Evolutionary conservation across 202 grass and related monocot genomes (phyloP), one percentile per base, ranked within the genome.

Genomic region (Zoysia matrella): DNA sequence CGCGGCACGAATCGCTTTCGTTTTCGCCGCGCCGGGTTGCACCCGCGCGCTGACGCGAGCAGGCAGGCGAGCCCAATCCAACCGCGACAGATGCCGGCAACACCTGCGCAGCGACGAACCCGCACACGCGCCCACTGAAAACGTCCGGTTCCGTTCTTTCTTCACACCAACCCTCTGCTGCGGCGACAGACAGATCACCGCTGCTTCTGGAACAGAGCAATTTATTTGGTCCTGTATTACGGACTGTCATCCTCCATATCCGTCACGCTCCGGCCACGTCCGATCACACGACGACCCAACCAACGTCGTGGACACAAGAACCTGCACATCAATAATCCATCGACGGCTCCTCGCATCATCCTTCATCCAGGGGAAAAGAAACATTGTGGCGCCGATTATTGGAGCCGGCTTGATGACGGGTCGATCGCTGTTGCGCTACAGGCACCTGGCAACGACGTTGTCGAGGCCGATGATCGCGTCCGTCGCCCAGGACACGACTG

Each of bases 341-440:
- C 54, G 54, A 57, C 16, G 54, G 4, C 54, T 57, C 52, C 52
- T 11, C 50, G 45, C 45, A 4, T 5, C 45, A 3, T 47, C 45
- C 45, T 47, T 3, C 56, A 60, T 60, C 56, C 15, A 1, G 14
- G 5, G 5, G 3, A 55, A 55, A 3, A 11, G 39, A 62, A 36
- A 11, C 4, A 11, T 6, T 58, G 4, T 1, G 55, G 16, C 16
- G 60, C 60, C 60, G 60, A 63, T 63, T 63, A 63, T 63, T 63
- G 60, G 58, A 60, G 16, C 58, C 16, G 58, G 60, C 9, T 40
- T 30, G 60, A 11, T 57, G 22, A 22, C 22, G 22, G 22, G 22
- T 22, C 12, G 2, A 39, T 71, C 64, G 64, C 69, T 83, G 69
- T 75, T 60, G 49, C 12, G 76, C 88, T 78, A 86, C 83, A 89